Evolutionary conservation across 2,329 filamentous ascomycete genomes (phyloP).

Genomic region (Nemania abortiva): DNA sequence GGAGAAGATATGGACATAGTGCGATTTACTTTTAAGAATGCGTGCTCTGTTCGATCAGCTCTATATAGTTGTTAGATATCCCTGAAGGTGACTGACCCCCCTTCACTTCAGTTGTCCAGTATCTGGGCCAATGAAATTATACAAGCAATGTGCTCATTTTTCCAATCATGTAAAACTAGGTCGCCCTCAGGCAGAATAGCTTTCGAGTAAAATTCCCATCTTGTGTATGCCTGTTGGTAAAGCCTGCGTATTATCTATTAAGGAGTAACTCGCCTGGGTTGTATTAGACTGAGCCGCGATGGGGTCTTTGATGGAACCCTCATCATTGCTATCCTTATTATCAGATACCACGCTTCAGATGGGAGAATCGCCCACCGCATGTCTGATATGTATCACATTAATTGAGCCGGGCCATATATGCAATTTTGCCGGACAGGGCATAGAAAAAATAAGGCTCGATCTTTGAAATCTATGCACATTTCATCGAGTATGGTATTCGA

Average conservation of each 20-base stretch:
- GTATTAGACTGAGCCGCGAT: background rate
- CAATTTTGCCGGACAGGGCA: background rate
- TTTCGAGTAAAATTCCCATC: too few species aligned
- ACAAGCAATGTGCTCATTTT: too few species aligned
- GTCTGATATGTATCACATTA: constrained; percentile 10
- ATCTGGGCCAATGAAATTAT: too few species aligned
- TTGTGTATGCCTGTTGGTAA: background rate
- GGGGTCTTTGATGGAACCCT: constrained; percentile 12
- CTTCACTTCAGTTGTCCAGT: too few species aligned
- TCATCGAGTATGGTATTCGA: constrained; percentile 48
- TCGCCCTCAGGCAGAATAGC: too few species aligned
- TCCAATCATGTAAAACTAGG: background rate
- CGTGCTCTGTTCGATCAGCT: too few species aligned
- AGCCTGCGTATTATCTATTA: background rate
- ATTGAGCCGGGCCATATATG: background rate
- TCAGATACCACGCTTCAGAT: background rate
- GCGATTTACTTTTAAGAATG: too few species aligned
- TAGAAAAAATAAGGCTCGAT: constrained; percentile 17
- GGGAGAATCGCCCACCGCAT: constrained; percentile 1
- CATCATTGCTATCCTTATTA: background rate
- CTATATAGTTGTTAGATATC: too few species aligned
- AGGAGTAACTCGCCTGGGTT: background rate
- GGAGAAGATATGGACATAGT: too few species aligned
- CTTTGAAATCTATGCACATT: constrained; percentile 45
- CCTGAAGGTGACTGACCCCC: too few species aligned